Evolutionary conservation across 73 alveolate species (phyloP).

Genomic region (Paramecium sexaurelia): DNA sequence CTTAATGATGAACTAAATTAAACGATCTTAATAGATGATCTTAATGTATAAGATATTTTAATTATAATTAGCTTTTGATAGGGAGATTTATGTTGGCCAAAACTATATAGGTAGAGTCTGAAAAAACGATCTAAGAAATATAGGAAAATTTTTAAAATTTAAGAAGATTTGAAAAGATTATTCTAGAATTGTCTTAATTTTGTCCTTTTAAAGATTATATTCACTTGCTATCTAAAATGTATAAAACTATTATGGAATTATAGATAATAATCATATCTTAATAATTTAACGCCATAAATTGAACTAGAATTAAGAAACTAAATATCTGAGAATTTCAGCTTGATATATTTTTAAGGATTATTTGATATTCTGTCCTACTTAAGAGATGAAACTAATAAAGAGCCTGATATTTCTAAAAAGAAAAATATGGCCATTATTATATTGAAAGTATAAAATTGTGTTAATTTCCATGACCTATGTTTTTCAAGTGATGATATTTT

Average conservation of each 20-base stretch:
- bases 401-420: background rate
- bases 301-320: too few relatives aligned
- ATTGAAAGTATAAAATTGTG: background rate
- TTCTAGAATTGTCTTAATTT: background rate
- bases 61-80: background rate
- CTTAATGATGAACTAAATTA: background rate
- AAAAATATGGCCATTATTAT: background rate
- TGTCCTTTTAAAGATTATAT: background rate
- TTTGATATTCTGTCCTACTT: background rate
- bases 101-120: background rate
- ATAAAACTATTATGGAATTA: background rate
- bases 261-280: too few relatives aligned
- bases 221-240: background rate
- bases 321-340: background rate
- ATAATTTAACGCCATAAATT: too few relatives aligned
- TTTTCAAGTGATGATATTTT: background rate
- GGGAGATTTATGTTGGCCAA: background rate
- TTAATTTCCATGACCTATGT: too few relatives aligned
- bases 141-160: too few relatives aligned
- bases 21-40: background rate
- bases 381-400: background rate
- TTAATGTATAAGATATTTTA: background rate
- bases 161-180: background rate
- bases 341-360: background rate
- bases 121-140: background rate